phyloP scores from a whole-genome alignment of 2,329 filamentous ascomycete species.

The Drechslerella stenobrocha region DNA sequence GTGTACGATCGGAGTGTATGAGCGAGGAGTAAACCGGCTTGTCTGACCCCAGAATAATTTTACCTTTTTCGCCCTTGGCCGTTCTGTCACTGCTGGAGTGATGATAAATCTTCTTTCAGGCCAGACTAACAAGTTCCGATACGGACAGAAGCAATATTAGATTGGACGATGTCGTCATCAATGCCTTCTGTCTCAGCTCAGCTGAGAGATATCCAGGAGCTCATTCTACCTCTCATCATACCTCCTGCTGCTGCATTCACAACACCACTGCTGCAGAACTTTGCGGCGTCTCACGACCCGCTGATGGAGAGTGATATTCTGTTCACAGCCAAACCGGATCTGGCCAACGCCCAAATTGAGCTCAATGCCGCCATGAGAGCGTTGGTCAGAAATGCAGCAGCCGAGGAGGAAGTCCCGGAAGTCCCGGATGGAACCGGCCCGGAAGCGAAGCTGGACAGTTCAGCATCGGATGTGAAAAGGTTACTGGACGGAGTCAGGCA shows the following conservation, averaged over 20 bases:
- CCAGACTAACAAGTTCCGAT: not conserved
- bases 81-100: conserved; percentile 9
- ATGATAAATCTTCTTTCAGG: conserved; percentile 1
- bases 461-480: conserved; percentile 16
- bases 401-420: conserved; percentile 31
- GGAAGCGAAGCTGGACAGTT: conserved; percentile 11
- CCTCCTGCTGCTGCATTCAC: conserved; percentile 50
- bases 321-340: conserved; percentile 49
- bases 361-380: conserved; percentile 48
- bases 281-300: conserved; percentile 50
- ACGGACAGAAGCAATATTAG: not conserved
- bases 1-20: conserved; percentile 49
- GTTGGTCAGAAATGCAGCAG: conserved; percentile 25
- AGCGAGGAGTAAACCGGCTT: conserved; percentile 50
- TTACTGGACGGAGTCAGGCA: conserved; percentile 47
- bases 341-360: conserved; percentile 50
- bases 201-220: conserved; percentile 34
- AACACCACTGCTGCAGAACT: conserved; percentile 51
- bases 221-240: conserved; percentile 49
- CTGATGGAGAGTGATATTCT: conserved; percentile 50
- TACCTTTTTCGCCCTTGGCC: conserved; percentile 5
- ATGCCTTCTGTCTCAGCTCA: conserved; percentile 35
- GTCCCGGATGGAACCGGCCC: conserved; percentile 13
- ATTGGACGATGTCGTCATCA: conserved; percentile 24
- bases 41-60: conserved; percentile 29